Evolutionary conservation across 805 yeast species (phyloP).

Genomic region (Candida berthetii): DNA sequence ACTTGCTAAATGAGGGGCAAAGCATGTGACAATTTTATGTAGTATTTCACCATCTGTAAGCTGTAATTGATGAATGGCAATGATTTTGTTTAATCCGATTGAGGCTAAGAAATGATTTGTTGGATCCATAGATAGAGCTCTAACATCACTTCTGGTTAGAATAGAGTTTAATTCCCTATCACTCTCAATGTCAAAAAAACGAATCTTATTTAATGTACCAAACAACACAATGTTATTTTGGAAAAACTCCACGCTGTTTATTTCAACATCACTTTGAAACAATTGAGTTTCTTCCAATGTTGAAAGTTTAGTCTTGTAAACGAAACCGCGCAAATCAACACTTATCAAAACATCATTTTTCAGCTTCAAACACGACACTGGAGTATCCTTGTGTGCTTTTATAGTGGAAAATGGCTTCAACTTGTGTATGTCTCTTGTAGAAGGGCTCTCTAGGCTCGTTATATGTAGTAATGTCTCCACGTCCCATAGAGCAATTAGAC

Average conservation of each 20-base stretch:
- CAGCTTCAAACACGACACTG: slow-evolving; percentile 6
- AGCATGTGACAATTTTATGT: slow-evolving; percentile 10
- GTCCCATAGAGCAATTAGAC: slow-evolving; percentile 14
- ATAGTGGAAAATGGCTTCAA: slow-evolving; percentile 3
- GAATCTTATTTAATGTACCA: slow-evolving; percentile 11
- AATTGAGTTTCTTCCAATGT: slow-evolving; percentile 1
- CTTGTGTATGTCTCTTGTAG: slow-evolving; percentile 1
- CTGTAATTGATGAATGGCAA: slow-evolving; percentile 13
- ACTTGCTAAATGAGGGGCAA: slow-evolving; percentile 22
- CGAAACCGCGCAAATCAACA: slow-evolving; percentile 11
- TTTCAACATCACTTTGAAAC: slow-evolving; percentile 4
- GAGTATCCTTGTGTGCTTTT: slow-evolving; percentile 1
- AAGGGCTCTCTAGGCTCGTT: slow-evolving; percentile 6
- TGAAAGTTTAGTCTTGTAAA: slow-evolving; percentile 4
- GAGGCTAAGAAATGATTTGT: slow-evolving; percentile 13
- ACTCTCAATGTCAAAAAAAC: slow-evolving; percentile 6
- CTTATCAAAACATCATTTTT: slow-evolving; percentile 3
- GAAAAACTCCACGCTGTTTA: slow-evolving; percentile 12
- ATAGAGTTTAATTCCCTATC: slow-evolving; percentile 8
- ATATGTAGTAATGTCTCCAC: slow-evolving; percentile 4
- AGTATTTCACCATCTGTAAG: slow-evolving; percentile 5
- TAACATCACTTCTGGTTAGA: slow-evolving; percentile 13
- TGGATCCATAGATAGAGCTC: slow-evolving; percentile 16
- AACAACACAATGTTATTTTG: slow-evolving; percentile 6
- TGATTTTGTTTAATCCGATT: slow-evolving; percentile 16